phyloP scores from a whole-genome alignment of 2,329 filamentous ascomycete species.

The Diaporthe ilicicola region DNA sequence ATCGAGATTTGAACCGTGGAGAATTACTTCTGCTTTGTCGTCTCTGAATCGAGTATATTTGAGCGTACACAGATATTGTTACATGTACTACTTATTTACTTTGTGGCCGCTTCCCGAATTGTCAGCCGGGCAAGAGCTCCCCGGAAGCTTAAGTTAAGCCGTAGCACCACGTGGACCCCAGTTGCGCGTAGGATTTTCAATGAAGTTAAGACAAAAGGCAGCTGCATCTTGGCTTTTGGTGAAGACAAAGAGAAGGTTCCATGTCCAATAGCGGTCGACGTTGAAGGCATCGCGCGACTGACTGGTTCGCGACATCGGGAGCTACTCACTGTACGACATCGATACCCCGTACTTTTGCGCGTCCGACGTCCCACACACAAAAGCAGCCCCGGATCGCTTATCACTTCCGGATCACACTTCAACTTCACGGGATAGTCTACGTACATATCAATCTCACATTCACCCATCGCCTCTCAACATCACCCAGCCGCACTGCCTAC shows the following conservation, averaged over 20 bases:
- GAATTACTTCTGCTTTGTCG: not conserved
- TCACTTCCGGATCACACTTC: not conserved
- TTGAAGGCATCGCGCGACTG: not conserved
- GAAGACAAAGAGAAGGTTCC: not conserved
- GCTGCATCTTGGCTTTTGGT: not conserved
- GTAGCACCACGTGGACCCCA: not conserved
- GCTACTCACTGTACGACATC: constrained; percentile 14
- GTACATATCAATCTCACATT: too few species aligned
- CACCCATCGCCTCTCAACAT: not conserved
- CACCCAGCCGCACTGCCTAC: constrained; percentile 18
- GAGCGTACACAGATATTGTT: not conserved
- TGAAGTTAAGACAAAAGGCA: not conserved
- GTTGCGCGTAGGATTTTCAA: not conserved
- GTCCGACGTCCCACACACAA: constrained; percentile 3
- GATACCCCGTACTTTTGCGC: constrained; percentile 3
- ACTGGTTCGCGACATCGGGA: constrained; percentile 18
- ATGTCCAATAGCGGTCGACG: constrained; percentile 7
- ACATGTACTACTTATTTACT: too few species aligned
- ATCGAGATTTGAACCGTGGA: not conserved
- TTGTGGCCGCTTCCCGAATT: not conserved
- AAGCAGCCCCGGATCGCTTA: constrained; percentile 12
- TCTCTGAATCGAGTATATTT: not conserved
- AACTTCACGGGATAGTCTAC: not conserved
- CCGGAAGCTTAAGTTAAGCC: not conserved
- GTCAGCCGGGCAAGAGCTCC: not conserved